Percentiles rank a stretch among this genome's conserved stretches.
Conservation (phyloP, 345 rosid species). For the Bretschneidera sinensis region DNA sequence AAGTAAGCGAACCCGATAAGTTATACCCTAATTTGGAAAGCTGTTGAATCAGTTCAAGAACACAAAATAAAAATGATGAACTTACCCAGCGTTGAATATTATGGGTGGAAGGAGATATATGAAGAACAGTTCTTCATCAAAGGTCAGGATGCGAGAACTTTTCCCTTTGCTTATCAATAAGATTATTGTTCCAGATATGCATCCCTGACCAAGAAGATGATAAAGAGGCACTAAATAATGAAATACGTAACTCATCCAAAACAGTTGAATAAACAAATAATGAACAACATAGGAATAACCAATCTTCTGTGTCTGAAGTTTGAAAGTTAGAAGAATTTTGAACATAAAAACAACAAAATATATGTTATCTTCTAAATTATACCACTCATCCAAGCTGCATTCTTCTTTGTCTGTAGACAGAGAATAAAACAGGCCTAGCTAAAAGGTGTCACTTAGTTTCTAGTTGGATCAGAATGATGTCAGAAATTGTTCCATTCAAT, state of each 20-base stretch:
- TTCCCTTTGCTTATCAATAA: conserved; percentile 65
- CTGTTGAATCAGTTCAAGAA: conserved; percentile 7
- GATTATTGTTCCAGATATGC: conserved; percentile 48
- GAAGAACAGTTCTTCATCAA: conserved; percentile 81
- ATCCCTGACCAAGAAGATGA: conserved; percentile 44
- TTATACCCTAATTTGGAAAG: not conserved
- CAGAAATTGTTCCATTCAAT: too few species aligned
- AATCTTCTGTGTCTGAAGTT: too few species aligned
- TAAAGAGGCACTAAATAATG: not conserved
- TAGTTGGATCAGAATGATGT: too few species aligned
- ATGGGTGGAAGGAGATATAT: conserved; percentile 95
- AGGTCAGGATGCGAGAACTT: conserved; percentile 67
- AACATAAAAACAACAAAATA: too few species aligned
- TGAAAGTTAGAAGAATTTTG: too few species aligned
- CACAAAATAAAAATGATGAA: not conserved
- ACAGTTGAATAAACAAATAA: not conserved
- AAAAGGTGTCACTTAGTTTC: too few species aligned
- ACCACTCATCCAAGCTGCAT: too few species aligned
- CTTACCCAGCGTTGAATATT: conserved; percentile 93
- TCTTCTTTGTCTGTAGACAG: too few species aligned
- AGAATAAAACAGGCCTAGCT: too few species aligned
- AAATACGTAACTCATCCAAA: not conserved
- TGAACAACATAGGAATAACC: not conserved
- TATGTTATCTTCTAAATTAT: too few species aligned
- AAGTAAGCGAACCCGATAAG: conserved; percentile 6